Evolutionary conservation across 306 rosid species (phyloP).

Genomic region (Sechiopsis laciniata): DNA sequence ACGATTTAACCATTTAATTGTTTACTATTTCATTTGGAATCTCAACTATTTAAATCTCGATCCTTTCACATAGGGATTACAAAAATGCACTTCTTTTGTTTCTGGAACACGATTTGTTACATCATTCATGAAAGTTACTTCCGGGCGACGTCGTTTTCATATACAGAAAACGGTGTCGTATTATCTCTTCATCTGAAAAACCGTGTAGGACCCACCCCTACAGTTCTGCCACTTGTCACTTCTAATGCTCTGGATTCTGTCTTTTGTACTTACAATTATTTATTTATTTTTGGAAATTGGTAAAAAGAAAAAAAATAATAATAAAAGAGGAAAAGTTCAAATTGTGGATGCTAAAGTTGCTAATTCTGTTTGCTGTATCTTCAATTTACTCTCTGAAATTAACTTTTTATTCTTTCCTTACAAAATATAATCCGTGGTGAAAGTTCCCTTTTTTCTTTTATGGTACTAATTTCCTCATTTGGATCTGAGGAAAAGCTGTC

Average conservation of each 20-base stretch:
- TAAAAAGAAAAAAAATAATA: neutral
- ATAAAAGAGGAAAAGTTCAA: too few species aligned
- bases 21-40: neutral
- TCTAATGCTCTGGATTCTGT: constrained; percentile 3
- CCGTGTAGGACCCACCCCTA: neutral
- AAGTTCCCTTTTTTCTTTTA: neutral
- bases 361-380: neutral
- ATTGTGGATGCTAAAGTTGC: neutral
- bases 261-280: constrained; percentile 14
- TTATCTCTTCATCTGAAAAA: neutral
- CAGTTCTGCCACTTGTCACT: neutral
- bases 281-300: neutral
- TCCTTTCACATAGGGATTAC: constrained; percentile 6
- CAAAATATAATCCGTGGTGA: neutral
- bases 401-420: neutral
- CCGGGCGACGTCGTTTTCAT: neutral
- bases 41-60: constrained; percentile 3
- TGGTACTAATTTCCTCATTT: neutral
- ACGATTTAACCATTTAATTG: neutral
- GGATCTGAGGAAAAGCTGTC: neutral
- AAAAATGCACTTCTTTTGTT: neutral
- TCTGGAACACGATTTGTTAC: neutral
- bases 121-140: neutral
- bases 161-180: neutral
- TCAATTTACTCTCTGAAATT: neutral